Percentiles rank a stretch among this genome's conserved stretches.
Evolutionary conservation across 2,329 filamentous ascomycete species (phyloP).

Genomic region (Fusarium anguioides): DNA sequence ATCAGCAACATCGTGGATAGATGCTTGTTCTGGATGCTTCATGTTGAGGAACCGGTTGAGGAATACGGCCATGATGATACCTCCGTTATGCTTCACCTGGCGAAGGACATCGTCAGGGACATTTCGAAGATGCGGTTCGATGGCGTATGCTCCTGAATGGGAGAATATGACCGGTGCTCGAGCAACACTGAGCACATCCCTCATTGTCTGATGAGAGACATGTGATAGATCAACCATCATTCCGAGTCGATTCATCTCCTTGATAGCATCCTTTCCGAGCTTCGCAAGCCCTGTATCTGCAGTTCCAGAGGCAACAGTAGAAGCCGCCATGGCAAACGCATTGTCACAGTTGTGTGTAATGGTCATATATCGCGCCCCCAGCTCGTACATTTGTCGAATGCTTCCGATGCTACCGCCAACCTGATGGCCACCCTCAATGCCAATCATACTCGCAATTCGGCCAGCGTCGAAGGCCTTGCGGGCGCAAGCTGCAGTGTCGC

Average conservation of each 20-base stretch:
- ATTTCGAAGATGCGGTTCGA: slow-evolving; percentile 51
- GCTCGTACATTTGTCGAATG: slow-evolving; percentile 50
- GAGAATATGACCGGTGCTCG: slow-evolving; percentile 49
- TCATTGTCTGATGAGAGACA: slow-evolving; percentile 47
- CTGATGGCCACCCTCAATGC: slow-evolving; percentile 53
- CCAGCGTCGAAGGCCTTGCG: slow-evolving; percentile 47
- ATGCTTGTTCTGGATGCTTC: slow-evolving; percentile 47
- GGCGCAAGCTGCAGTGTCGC: slow-evolving; percentile 43
- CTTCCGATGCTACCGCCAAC: slow-evolving; percentile 49
- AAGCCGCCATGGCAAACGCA: slow-evolving; percentile 46
- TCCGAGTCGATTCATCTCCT: slow-evolving; percentile 53
- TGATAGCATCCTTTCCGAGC: slow-evolving; percentile 45
- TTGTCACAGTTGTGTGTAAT: slow-evolving; percentile 52
- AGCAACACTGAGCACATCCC: slow-evolving; percentile 44
- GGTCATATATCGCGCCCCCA: slow-evolving; percentile 54
- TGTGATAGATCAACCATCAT: slow-evolving; percentile 51
- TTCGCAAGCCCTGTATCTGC: slow-evolving; percentile 40
- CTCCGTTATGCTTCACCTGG: slow-evolving; percentile 50
- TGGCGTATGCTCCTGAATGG: slow-evolving; percentile 45
- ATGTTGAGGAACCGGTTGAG: slow-evolving; percentile 50
- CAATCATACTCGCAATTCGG: slow-evolving; percentile 52
- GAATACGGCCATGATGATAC: slow-evolving; percentile 56
- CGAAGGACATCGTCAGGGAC: slow-evolving; percentile 55
- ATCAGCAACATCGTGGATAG: slow-evolving; percentile 52
- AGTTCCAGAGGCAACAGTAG: slow-evolving; percentile 44